Evolutionary conservation across 169 alveolate species (phyloP), one percentile per base, ranked within the genome.

Genomic region (Plasmodium yoelii): DNA sequence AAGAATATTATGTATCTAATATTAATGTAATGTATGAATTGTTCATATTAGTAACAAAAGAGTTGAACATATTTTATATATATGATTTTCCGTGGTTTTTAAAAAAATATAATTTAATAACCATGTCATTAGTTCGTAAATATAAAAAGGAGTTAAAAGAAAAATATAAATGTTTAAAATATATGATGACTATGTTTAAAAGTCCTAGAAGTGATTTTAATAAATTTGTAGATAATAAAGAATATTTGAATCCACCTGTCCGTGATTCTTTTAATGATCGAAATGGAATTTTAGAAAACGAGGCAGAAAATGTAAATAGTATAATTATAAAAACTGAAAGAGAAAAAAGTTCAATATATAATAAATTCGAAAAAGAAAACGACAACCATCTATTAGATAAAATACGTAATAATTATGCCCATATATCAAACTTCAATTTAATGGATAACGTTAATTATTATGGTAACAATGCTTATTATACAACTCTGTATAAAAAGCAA

Each of bases 61-160:
- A 80, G 15, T 26, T 80, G 22, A 53, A 67, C n/a, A 65, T 80
- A 6, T 80, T 80, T 47, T 44, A 67, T 80, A 22, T 70, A 59
- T 80, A 80, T 15, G 90, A 80, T 55, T 80, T 65, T 51, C 15
- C 53, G 10, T 80, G 90, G 90, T 80, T 80, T 60, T 80, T 24
- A 55, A 80, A 67, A 70, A 80, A 80, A 60, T 80, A 65, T 59
- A 80, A 80, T 19, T 65, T 80, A 51, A 69, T 80, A 65, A 80
- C 82, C 53, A 80, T 53, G 71, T 15, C 71, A 46, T 42, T 80
- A 34, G 59, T 55, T 55, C 90, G 90, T 65, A 80, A 39, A 69
- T 80, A 80, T 59, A 80, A 18, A 69, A 80, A 65, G 68, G 80
- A 60, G 49, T 57, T 80, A 56, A 69, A 55, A 24, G 24, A 28